Evolutionary conservation across 805 yeast species (phyloP).

Genomic region (Soucietia sequanensis): DNA sequence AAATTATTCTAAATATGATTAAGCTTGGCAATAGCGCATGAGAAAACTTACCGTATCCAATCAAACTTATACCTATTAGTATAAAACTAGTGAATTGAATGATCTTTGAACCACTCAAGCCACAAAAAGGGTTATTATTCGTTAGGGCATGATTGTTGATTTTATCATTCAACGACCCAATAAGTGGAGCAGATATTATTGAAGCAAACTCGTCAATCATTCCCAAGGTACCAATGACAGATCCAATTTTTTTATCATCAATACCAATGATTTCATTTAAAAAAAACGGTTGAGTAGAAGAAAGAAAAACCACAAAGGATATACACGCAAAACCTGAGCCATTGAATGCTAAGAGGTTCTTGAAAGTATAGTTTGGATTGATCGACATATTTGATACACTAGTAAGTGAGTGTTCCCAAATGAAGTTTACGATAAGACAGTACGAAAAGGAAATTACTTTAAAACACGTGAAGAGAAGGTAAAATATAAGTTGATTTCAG

Average conservation of each 20-base stretch:
- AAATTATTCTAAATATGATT: conserved; percentile 50
- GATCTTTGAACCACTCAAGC: conserved; percentile 49
- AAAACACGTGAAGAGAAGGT: no score
- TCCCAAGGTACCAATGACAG: conserved; percentile 34
- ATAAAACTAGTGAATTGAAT: conserved; percentile 49
- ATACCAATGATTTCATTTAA: conserved; percentile 31
- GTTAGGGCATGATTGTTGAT: conserved; percentile 23
- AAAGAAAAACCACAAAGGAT: conserved; percentile 36
- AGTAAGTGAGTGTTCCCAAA: no score
- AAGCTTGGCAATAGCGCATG: conserved; percentile 44
- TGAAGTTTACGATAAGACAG: no score
- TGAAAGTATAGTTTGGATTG: conserved; percentile 1
- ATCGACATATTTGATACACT: no score
- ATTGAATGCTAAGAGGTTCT: conserved; percentile 32
- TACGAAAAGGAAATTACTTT: no score
- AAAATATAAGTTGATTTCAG: no score
- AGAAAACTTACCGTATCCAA: conserved; percentile 45
- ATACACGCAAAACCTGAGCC: conserved; percentile 38
- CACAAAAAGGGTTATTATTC: no score
- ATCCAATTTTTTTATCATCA: conserved; percentile 27
- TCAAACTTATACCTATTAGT: conserved; percentile 45
- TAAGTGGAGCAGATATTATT: conserved; percentile 53
- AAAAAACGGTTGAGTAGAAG: conserved; percentile 42
- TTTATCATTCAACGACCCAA: conserved; percentile 64
- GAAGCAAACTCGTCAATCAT: conserved; percentile 60